Base-by-base conservation (phyloP, 805 yeast species). In the Kregervanrija delftensis region DNA sequence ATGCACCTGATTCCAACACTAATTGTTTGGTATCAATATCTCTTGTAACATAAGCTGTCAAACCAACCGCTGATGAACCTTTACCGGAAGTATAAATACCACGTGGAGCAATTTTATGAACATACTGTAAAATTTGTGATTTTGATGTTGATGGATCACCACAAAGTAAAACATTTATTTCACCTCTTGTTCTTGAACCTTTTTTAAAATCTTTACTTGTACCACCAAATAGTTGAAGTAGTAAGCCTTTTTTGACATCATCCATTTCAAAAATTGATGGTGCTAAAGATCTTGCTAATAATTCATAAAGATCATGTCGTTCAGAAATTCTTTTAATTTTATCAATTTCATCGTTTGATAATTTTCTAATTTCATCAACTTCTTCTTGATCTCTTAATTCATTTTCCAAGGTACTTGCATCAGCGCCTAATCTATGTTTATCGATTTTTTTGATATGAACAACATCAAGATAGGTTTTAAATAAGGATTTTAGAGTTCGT, bases 141-240 rank as follows among this genome's bases (percentile, higher is more conserved):
- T 93, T 93, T 11, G 97, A 82, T 2, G 99, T 93, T 9, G 98
- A 91, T 1, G 99, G 99, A 62, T 93, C 99, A 55, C 99, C 99
- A 69, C 98, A 91, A 37, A 93, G 71, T 45, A 93, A 67, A 40
- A 93, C 74, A 59, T 93, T 93, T 49, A 93, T 81, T 60, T 93
- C 99, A 40, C 99, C 99, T 71, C 99, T 78, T 63, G 90, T 91
- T 50, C 88, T 74, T 3, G 98, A 98, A 56, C 97, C 96, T 62
- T 89, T 90, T 34, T 72, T 69, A 64, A 91, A 88, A 1, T 78
- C 77, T 64, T 93, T 93, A 58, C 91, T 88, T 12, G 97, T 78
- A 46, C 99, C 99, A 14, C 99, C 98, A 64, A 93, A 93, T 44
- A 93, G 69, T 65, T 93, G 99, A 44, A 93, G 72, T 46, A 93